Conservation (phyloP, 2,329 filamentous ascomycete species). For the Niveomyces coronatus region DNA sequence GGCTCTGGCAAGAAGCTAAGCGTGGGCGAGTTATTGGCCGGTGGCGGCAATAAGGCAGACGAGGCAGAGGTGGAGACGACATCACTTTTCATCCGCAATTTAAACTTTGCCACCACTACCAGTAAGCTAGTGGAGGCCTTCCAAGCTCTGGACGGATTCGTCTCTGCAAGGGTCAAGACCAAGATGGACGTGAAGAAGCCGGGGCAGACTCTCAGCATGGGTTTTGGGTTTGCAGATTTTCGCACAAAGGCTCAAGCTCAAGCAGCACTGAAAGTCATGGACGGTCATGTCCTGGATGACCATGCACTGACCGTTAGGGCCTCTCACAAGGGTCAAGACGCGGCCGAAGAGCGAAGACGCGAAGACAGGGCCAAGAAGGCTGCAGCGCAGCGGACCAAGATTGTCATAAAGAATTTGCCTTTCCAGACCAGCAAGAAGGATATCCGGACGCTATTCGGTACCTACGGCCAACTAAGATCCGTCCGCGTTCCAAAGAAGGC, state of each 20-base stretch:
- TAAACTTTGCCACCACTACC: slow-evolving; percentile 84
- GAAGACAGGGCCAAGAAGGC: slow-evolving; percentile 77
- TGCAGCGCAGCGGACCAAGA: slow-evolving; percentile 71
- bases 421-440: slow-evolving; percentile 95
- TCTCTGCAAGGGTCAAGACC: slow-evolving; percentile 84
- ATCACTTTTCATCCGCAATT: slow-evolving; percentile 88
- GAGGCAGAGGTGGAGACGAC: slow-evolving; percentile 50
- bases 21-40: slow-evolving; percentile 57
- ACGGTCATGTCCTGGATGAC: slow-evolving; percentile 76
- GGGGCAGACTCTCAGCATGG: slow-evolving; percentile 86
- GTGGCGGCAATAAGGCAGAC: slow-evolving; percentile 36
- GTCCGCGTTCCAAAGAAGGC: slow-evolving; percentile 95
- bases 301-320: slow-evolving; percentile 78
- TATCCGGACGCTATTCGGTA: slow-evolving; percentile 70
- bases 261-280: slow-evolving; percentile 74
- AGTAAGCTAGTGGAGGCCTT: slow-evolving; percentile 68
- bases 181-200: slow-evolving; percentile 87
- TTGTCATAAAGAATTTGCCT: slow-evolving; percentile 95
- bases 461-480: slow-evolving; percentile 85
- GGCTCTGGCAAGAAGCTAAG: slow-evolving; percentile 54
- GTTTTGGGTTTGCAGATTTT: slow-evolving; percentile 93
- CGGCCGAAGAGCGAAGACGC: slow-evolving; percentile 73
- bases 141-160: slow-evolving; percentile 72
- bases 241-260: slow-evolving; percentile 65
- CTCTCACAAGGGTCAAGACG: slow-evolving; percentile 79